Base-by-base conservation (phyloP, 257 asterid species). In the Echites panduratus region DNA sequence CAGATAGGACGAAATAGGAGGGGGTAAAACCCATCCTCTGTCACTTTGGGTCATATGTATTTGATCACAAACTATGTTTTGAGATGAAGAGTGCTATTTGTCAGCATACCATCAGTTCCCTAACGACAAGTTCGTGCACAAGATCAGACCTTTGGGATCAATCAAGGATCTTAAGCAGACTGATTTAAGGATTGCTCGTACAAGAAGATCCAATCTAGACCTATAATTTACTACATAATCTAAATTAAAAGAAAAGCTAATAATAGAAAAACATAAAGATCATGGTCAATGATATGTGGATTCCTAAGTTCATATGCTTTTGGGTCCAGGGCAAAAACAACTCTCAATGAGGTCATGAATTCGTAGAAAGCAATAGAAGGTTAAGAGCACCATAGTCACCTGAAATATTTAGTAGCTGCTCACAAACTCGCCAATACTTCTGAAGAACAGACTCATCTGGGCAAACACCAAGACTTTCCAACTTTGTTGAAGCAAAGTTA, bases 371-470 rank as follows among this genome's bases (percentile, higher is more conserved):
- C 4, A 56, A 79, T 53, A n/a, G 43, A 71, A 76, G 74, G 76
- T 74, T 50, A 77, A 53, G 72, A 67, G 76, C 72, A 77, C 73
- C 41, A 69, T 45, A 69, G 47, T 71, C 77, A 95, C 99, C 99
- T 88, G 98, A 82, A 73, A 83, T 78, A 68, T 76, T 78, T 65
- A 92, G 89, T 75, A 87, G 88, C 61, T 78, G 89, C 85, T 95
- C 97, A 81, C 96, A 86, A 80, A 90, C 73, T 82, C 82, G 83
- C 98, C 98, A 95, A 85, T 86, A 95, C 73, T 86, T 89, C 59
- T 85, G 83, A 77, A 92, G 75, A 74, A 79, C 80, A 61, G 86
- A 66, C 66, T 83, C 85, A 48, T 87, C 88, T 26, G 98, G 96
- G 71, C 78, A 68, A 79, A 83, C 85, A 76, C 96, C 98, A 59